Base-by-base conservation (phyloP, 306 rosid species). In the Quercus parvula region DNA sequence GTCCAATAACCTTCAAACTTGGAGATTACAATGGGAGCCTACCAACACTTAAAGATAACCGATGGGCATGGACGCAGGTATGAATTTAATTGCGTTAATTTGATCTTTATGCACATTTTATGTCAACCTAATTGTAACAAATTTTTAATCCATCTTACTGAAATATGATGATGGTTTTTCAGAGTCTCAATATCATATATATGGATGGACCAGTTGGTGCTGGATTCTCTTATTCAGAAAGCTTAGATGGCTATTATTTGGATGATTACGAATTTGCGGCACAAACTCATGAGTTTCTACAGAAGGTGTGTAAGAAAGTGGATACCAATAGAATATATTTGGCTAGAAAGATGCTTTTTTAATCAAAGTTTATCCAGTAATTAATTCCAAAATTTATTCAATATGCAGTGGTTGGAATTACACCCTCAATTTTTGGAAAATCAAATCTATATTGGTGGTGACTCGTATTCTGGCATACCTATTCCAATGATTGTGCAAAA, bases 401-500 rank as follows among this genome's bases (percentile, higher is more conserved):
- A 77, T 79, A 6, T 79, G 73, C 77, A 79, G 77, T 79, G 82
- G 82, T 14, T 79, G 62, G 35, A 19, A 28, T 31, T 6, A 6
- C 82, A 79, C 62, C 77, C 77, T 79, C 10, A 64, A 15, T 79
- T 25, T 31, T 11, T 51, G 22, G 71, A 8, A 51, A 79, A 72
- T 46, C 15, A 13, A 33, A 38, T 79, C 27, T 71, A 71, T 35
- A 41, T 79, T 30, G 82, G 82, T 11, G 82, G 82, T 18, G 82
- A 79, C 7, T 79, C 82, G 14, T 79, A 59, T 35, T 72, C 77
- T 7, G 82, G 82, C 62, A 61, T 71, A n/a, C 56, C 69, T 28
- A 46, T 79, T 24, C 82, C 82, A 2, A 59, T 79, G 25, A 13
- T 79, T 59, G 44, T 71, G 6, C 73, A 79, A 72, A 15, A 46